Evolutionary conservation across 2,329 filamentous ascomycete species (phyloP), one percentile per base, ranked within the genome.

Genomic region (Paecilomyces dactylethromorphus): DNA sequence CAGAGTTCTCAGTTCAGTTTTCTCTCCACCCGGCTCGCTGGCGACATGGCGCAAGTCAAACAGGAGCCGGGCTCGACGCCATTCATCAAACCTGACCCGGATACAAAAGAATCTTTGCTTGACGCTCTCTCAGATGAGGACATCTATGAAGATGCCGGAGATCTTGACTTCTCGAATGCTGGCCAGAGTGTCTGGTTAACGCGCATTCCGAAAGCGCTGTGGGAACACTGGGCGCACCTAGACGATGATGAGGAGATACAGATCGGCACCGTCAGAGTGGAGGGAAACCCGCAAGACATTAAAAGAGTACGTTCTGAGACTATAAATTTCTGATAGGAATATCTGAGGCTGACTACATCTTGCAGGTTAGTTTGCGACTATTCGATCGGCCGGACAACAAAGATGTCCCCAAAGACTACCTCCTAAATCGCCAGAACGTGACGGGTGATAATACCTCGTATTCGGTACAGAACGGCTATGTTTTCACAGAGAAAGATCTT

Each of bases 401-500:
- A 65, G 78, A 82, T 4, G 81, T 97, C n/a, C 92, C 92, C 11
- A 91, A 91, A 69, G 91, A 96, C 69, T 99, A 97, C 76, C 84
- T 91, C 64, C 78, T 97, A 59, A 87, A 91, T 53, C 81, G 91
- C 53, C 87, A 84, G 24, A 83, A 85, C 49, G 72, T 79, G 50
- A 76, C 84, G n/a, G 60, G 75, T 10, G 72, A 74, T 60, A 69
- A 69, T 39, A 65, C 71, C 31, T 68, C 70, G 8, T 74, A 74
- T 59, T 67, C 73, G 58, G 85, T 93, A 33, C 85, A 85, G 68
- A 97, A 96, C 74, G 94, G 92, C 21, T 96, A 89, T 71, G 81
- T 97, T 58, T 99, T 99, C 71, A 92, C 89, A 49, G 94, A 99
- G 76, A 92, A 96, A 72, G 91, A 97, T 69, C 82, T 96, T 22